Evolutionary conservation across 176 grass and related monocot species (phyloP).

Genomic region (Pontederia crassipes): DNA sequence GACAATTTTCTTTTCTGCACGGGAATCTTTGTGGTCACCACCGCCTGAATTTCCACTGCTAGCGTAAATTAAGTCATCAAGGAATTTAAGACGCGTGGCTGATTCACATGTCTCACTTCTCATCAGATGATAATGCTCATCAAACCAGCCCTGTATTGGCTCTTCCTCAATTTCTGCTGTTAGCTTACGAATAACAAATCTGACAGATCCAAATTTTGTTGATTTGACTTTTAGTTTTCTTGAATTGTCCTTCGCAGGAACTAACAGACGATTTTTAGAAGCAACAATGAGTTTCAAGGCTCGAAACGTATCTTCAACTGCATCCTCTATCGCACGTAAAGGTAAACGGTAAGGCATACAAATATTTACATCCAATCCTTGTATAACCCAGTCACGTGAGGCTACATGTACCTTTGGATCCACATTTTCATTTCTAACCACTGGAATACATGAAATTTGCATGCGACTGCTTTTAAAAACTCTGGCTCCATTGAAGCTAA

Average conservation of each 20-base stretch:
- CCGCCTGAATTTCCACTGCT: slow-evolving; percentile 23
- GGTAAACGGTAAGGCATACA: slow-evolving; percentile 92
- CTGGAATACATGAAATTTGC: slow-evolving; percentile 83
- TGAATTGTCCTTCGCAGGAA: slow-evolving; percentile 49
- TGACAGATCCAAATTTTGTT: slow-evolving; percentile 73
- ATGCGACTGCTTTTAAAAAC: slow-evolving; percentile 85
- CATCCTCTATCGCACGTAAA: slow-evolving; percentile 94
- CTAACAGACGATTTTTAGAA: slow-evolving; percentile 58
- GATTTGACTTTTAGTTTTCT: slow-evolving; percentile 48
- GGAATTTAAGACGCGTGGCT: slow-evolving; percentile 67
- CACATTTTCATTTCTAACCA: slow-evolving; percentile 32
- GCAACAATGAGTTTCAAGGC: slow-evolving; percentile 76
- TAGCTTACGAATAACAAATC: slow-evolving; percentile 80
- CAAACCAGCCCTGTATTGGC: slow-evolving; percentile 92
- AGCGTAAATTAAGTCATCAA: slow-evolving; percentile 57
- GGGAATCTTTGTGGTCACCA: slow-evolving; percentile 31
- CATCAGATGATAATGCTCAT: slow-evolving; percentile 97
- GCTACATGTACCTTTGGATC: slow-evolving; percentile 48
- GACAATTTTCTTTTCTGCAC: slow-evolving; percentile 36
- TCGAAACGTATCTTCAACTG: slow-evolving; percentile 85
- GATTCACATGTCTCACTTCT: slow-evolving; percentile 71
- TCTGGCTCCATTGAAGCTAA: slow-evolving; percentile 78
- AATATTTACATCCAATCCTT: slow-evolving; percentile 83
- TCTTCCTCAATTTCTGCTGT: slow-evolving; percentile 95
- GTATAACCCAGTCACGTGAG: slow-evolving; percentile 85